Percentiles rank a stretch among this genome's conserved stretches.
These are phyloP conservation scores for Hippophae gyantsensis DNA, from an alignment of 306 rosid genomes.

Conservation along the genomic window DNA sequence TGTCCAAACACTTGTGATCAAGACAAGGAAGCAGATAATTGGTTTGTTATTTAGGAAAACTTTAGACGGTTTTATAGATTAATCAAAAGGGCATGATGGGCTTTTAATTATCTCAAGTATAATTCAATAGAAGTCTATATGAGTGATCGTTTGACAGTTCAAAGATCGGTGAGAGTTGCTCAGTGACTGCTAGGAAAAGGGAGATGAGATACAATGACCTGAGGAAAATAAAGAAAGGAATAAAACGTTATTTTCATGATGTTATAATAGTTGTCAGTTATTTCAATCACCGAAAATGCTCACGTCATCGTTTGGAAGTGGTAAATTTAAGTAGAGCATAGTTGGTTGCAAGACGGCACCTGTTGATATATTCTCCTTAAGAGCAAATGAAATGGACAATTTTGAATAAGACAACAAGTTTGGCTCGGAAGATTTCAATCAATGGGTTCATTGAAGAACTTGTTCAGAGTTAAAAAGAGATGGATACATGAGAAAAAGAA, in stretches of 20 bases:
- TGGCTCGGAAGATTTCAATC: no score
- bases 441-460: no score
- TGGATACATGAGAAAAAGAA: no score
- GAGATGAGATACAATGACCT: constrained; percentile 86
- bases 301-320: constrained; percentile 11
- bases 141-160: no score
- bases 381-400: constrained; percentile 38
- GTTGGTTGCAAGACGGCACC: constrained; percentile 66
- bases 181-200: constrained; percentile 80
- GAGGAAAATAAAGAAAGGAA: constrained; percentile 73
- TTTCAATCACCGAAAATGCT: constrained; percentile 53
- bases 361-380: constrained; percentile 65
- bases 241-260: constrained; percentile 83
- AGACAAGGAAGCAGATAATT: no score
- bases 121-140: no score
- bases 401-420: constrained; percentile 11
- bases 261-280: constrained; percentile 77
- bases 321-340: constrained; percentile 27
- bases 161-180: constrained; percentile 73
- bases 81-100: neutral
- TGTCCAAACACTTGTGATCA: no score
- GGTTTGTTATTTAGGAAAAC: no score
- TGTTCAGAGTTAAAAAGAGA: no score
- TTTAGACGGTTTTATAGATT: no score
- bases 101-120: no score